Base-by-base conservation (phyloP, 768 basidiomycete genomes). In the Tephrocybe sp. region DNA sequence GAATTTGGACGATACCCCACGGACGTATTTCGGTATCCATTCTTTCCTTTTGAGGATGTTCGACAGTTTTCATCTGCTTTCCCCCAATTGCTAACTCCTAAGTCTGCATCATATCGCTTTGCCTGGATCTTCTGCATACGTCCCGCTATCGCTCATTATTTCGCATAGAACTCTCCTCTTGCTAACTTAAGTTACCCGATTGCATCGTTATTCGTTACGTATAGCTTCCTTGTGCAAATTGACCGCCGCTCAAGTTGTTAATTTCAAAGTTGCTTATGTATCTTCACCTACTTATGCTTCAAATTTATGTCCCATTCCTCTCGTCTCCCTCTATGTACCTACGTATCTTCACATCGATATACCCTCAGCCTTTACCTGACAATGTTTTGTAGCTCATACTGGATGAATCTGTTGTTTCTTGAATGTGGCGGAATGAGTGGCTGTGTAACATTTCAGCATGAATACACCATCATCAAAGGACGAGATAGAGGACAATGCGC, bases 401-500 rank as follows among this genome's bases (percentile, higher is more conserved):
- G n/a, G n/a, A n/a, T n/a, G n/a, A n/a, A n/a, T n/a, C n/a, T n/a
- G n/a, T n/a, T n/a, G n/a, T n/a, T n/a, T n/a, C n/a, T n/a, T n/a
- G n/a, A n/a, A n/a, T n/a, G n/a, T n/a, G n/a, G n/a, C n/a, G n/a
- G n/a, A n/a, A n/a, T n/a, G n/a, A 9, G 42, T 52, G 55, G 52
- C 56, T 45, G 46, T 52, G 55, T 37, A 42, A 37, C 14, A 7
- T 26, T 42, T 8, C 15, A 17, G 7, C 10, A 64, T 62, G 62
- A 59, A 50, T 40, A 48, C 60, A 33, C 56, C 57, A 23, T 43
- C 51, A 21, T 62, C 55, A 42, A 76, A 75, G 61, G 77, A 80
- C 57, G 83, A 84, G n/a, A 70, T 71, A n/a, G 84, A 85, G 9
- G 83, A 84, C 42, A 65, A 79, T 40, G 73, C 76, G 9, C 70